These are phyloP conservation scores for Penicillium malachiteum DNA, from an alignment of 495 filamentous ascomycete species.

Conservation along the genomic window DNA sequence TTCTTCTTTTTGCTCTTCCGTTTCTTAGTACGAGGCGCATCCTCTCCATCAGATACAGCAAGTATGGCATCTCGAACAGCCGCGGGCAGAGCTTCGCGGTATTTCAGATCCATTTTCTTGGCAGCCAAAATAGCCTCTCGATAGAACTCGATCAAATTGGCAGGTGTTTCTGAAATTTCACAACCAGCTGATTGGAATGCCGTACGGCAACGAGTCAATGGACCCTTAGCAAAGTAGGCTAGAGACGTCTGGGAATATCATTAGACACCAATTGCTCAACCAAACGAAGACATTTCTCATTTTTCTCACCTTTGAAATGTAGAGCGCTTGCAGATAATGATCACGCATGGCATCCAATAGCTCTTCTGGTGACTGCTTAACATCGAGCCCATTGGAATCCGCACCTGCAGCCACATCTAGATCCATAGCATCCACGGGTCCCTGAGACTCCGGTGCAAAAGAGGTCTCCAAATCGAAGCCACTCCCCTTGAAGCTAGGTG, in stretches of 20 bases:
- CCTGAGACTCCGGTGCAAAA: constrained; percentile 17
- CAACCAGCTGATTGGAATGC: constrained; percentile 63
- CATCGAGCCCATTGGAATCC: constrained; percentile 14
- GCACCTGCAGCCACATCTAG: constrained; percentile 10
- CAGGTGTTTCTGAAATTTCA: constrained; percentile 23
- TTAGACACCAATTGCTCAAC: constrained; percentile 6
- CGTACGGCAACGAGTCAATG: constrained; percentile 80
- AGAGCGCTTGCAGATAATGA: constrained; percentile 87
- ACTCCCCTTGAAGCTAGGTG: constrained; percentile 1
- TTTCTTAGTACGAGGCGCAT: constrained; percentile 45
- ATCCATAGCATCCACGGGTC: constrained; percentile 12
- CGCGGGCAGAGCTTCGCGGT: constrained; percentile 69
- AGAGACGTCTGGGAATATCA: constrained; percentile 63
- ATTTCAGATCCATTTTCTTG: constrained; percentile 82
- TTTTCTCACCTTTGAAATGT: constrained; percentile 71
- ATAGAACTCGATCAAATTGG: constrained; percentile 65
- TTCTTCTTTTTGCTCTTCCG: constrained; percentile 69
- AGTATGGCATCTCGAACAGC: constrained; percentile 64
- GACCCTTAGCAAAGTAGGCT: constrained; percentile 96
- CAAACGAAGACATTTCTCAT: not conserved
- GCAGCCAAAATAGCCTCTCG: constrained; percentile 69
- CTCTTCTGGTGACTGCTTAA: constrained; percentile 56
- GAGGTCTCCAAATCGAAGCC: constrained; percentile 3
- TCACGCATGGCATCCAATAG: constrained; percentile 65
- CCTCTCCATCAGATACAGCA: constrained; percentile 59